Conservation (phyloP, 2,329 filamentous ascomycete species). For the Xylaria sp. region DNA sequence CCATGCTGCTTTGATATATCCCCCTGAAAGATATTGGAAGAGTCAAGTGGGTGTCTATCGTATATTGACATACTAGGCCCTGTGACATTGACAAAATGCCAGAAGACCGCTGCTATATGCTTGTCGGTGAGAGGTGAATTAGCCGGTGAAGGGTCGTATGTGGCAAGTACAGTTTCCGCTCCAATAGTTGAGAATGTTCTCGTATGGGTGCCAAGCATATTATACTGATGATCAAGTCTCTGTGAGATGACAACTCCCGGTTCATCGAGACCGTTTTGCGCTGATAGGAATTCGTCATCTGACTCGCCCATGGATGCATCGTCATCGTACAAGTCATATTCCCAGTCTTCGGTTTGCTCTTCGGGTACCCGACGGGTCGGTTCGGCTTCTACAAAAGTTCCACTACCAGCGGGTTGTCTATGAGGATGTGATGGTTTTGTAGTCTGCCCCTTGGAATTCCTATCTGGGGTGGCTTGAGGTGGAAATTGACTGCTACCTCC, state of each 20-base stretch:
- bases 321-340: slow-evolving; percentile 66
- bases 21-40: slow-evolving; percentile 72
- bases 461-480: slow-evolving; percentile 31
- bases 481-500: slow-evolving; percentile 43
- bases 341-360: slow-evolving; percentile 46
- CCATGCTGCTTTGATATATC: slow-evolving; percentile 70
- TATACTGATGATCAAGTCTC: slow-evolving; percentile 51
- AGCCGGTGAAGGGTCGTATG: slow-evolving; percentile 72
- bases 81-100: slow-evolving; percentile 90
- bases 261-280: slow-evolving; percentile 52
- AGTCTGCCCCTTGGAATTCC: slow-evolving; percentile 31
- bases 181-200: slow-evolving; percentile 62
- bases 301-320: slow-evolving; percentile 71
- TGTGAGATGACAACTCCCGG: slow-evolving; percentile 54
- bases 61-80: slow-evolving; percentile 88
- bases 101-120: slow-evolving; percentile 84
- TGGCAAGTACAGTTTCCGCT: slow-evolving; percentile 65
- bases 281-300: slow-evolving; percentile 65
- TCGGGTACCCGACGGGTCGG: slow-evolving; percentile 10
- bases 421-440: slow-evolving; percentile 31
- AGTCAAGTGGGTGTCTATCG: slow-evolving; percentile 82
- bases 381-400: slow-evolving; percentile 37
- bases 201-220: slow-evolving; percentile 58
- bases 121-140: slow-evolving; percentile 82
- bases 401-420: slow-evolving; percentile 37